Base-by-base conservation (phyloP, 1,284 basidiomycete species). In the Anthracocystis setariae region DNA sequence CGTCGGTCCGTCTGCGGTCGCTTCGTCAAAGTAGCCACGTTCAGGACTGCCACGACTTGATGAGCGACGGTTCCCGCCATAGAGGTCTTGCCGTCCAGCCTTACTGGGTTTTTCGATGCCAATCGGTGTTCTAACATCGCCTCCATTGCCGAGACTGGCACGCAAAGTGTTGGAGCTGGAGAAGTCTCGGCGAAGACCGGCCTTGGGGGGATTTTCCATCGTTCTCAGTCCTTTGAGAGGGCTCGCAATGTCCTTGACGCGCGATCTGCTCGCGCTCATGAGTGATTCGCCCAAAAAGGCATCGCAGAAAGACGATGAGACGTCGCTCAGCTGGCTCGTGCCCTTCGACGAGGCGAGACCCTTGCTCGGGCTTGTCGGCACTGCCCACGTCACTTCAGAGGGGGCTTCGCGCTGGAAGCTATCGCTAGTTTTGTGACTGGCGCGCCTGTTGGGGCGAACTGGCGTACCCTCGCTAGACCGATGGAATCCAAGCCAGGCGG, bases 131-230 rank as follows among this genome's bases (percentile, higher is more conserved):
- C 32, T 13, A n/a, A 27, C 23, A 35, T 40, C 44, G 2, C 18
- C 13, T 10, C 38, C 37, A 8, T 23, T 5, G 15, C 39, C 21
- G 8, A 48, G 17, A 13, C 38, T 43, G 10, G 54, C 62, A 12
- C 68, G 52, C 42, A 71, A 38, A 0, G 68, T 71, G n/a, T 65
- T 66, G 23, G 68, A 65, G 46, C 68, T 71, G 10, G 62, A 65
- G 35, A 54, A 55, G 35, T 71, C 68, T 24, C 62, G 62, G 17
- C 57, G 68, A 13, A 66, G 58, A n/a, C 53, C 50, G 3, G 42
- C 37, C 3, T 25, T 23, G 2, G 49, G 37, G 17, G 49, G 25
- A 20, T 27, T 15, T 9, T 15, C 8, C 3, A 12, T 10, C n/a
- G 23, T 24, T 18, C 29, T 38, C 2, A 12, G 12, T 8, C 35